Conservation (phyloP, 371 early-diverging fungal species). For the Mucor sp. region DNA sequence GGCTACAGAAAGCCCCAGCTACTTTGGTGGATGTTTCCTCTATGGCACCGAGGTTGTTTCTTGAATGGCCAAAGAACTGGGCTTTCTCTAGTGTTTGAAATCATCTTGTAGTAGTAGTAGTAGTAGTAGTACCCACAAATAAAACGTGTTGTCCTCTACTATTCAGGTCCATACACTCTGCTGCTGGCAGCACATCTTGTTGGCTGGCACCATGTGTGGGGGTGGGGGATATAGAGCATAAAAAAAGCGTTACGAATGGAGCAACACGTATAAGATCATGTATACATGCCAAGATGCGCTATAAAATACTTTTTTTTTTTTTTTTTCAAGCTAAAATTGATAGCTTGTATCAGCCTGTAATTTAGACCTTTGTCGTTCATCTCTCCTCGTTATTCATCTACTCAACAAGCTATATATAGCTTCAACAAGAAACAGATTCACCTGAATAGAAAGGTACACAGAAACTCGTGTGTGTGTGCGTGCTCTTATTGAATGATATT, state of each 20-base stretch:
- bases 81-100: neutral
- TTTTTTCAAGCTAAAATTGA: too few relatives aligned
- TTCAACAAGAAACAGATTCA: neutral
- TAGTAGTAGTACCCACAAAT: too few relatives aligned
- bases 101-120: neutral
- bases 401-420: neutral
- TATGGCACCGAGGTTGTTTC: neutral
- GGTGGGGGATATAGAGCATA: too few relatives aligned
- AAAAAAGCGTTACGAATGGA: too few relatives aligned
- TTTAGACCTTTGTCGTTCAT: neutral
- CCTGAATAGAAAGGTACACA: neutral
- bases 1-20: neutral
- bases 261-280: too few relatives aligned
- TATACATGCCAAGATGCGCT: too few relatives aligned
- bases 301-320: too few relatives aligned
- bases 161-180: too few relatives aligned
- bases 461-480: neutral
- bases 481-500: neutral
- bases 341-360: neutral
- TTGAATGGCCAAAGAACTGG: conserved; percentile 12
- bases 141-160: too few relatives aligned
- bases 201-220: too few relatives aligned
- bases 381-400: neutral
- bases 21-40: neutral
- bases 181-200: too few relatives aligned